Evolutionary conservation across 2,329 filamentous ascomycete species (phyloP).

Genomic region (Penicillium sp.): DNA sequence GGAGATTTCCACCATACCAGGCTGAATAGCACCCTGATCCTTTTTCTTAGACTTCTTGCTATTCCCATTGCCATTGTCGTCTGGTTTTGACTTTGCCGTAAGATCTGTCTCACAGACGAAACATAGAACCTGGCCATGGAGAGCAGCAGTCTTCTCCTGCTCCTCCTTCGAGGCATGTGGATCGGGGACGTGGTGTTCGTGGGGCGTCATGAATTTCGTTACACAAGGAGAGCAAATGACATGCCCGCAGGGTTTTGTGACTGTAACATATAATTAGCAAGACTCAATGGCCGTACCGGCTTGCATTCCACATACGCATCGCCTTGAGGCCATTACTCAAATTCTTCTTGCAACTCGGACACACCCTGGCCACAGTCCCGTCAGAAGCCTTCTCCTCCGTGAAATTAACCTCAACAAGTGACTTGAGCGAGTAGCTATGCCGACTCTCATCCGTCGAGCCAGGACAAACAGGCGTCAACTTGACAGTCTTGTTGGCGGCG

Average conservation of each 20-base stretch:
- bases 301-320: conserved; percentile 49
- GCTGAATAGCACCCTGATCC: conserved; percentile 57
- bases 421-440: conserved; percentile 75
- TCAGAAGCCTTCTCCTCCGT: conserved; percentile 64
- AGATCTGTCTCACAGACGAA: conserved; percentile 85
- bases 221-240: conserved; percentile 85
- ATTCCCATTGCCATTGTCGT: conserved; percentile 13
- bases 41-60: conserved; percentile 37
- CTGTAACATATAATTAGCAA: conserved; percentile 26
- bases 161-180: conserved; percentile 60
- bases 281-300: not conserved
- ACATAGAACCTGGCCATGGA: conserved; percentile 59
- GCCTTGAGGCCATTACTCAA: conserved; percentile 80
- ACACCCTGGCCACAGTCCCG: conserved; percentile 54
- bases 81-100: conserved; percentile 43
- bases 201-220: conserved; percentile 72
- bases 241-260: conserved; percentile 87
- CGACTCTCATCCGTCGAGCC: conserved; percentile 64
- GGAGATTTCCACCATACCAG: conserved; percentile 74
- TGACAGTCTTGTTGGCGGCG: conserved; percentile 59
- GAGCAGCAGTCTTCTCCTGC: conserved; percentile 32
- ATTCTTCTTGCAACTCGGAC: conserved; percentile 80
- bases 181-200: conserved; percentile 48
- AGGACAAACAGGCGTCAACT: conserved; percentile 72
- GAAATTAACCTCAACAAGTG: conserved; percentile 73